These are phyloP conservation scores for Davidsoniella neocaledoniae DNA, from an alignment of 2,329 filamentous ascomycete species.

Conservation along the genomic window DNA sequence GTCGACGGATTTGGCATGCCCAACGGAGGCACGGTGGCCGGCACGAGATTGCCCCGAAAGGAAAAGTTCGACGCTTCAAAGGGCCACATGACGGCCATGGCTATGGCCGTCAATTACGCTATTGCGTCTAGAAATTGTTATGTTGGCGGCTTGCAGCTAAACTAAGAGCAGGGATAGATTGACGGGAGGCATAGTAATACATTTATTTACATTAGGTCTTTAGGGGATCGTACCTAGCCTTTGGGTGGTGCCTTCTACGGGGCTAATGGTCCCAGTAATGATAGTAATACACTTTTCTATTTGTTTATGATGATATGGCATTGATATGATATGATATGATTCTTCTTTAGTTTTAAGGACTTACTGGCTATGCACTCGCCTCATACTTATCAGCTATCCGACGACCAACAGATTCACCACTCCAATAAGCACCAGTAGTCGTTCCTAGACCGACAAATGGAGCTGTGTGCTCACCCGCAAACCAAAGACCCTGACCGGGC, in stretches of 20 bases:
- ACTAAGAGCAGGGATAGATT: neutral
- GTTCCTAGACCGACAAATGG: slow-evolving; percentile 82
- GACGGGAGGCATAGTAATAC: too few species aligned
- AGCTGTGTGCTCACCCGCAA: slow-evolving; percentile 80
- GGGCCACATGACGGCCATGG: slow-evolving; percentile 10
- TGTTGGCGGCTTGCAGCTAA: slow-evolving; percentile 4
- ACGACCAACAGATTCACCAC: slow-evolving; percentile 60
- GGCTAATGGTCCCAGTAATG: too few species aligned
- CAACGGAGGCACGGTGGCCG: slow-evolving; percentile 1
- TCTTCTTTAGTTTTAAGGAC: too few species aligned
- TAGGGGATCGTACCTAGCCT: too few species aligned
- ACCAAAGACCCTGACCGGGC: slow-evolving; percentile 56
- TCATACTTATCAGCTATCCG: slow-evolving; percentile 43
- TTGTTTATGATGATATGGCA: too few species aligned
- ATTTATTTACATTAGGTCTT: too few species aligned
- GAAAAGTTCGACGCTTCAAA: slow-evolving; percentile 6
- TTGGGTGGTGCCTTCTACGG: too few species aligned
- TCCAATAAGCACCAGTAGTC: slow-evolving; percentile 82
- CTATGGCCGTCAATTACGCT: slow-evolving; percentile 12
- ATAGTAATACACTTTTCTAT: too few species aligned
- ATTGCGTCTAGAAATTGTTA: slow-evolving; percentile 11
- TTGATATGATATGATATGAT: too few species aligned
- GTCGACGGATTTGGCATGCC: slow-evolving; percentile 10
- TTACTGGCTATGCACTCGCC: neutral
- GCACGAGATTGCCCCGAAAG: slow-evolving; percentile 1